Evolutionary conservation across 2,329 filamentous ascomycete genomes (phyloP), one percentile per base, ranked within the genome.

Genomic region (Triangularia verruculosa): DNA sequence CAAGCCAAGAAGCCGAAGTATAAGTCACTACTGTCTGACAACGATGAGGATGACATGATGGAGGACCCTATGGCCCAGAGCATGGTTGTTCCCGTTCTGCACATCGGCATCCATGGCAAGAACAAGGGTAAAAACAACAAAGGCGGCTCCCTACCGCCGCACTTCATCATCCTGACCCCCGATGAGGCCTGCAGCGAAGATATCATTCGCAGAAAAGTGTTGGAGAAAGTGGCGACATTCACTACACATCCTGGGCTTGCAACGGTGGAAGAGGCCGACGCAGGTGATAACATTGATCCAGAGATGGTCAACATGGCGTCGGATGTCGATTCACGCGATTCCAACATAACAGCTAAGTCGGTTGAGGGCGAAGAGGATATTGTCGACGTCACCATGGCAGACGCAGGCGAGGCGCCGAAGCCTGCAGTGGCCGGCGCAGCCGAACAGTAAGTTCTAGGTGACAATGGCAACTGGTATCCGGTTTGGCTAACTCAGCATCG

Each of bases 331-430:
- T 89, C 87, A 3, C 85, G 84, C 9, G 90, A 90, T 68, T 82
- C 85, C 22, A 90, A 89, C 72, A 83, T 97, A 55, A 85, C 89
- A 63, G 89, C 92, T 53, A 84, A 86, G 27, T 97, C 93, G 2
- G 85, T 96, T 1, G 89, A 93, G 73, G 91, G 92, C 9, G 94
- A 97, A 74, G 93, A 97, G 66, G 92, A 92, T 66, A 86, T 97
- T 71, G 91, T 98, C 5, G 91, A 97, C 72, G 88, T 99, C 15
- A 91, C 90, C 0, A 93, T 97, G 89, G 88, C 87, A 60, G 89
- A 92, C 70, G 78, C 79, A 2, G 73, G 72, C 15, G 79, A 82
- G 63, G 68, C 69, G 24, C 73, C 74, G 51, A 73, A 72, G 60
- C 61, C 67, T 34, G 61, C 66, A 17, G 66, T 54, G 28, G 52